These are phyloP conservation scores for Platismatia glauca DNA, from an alignment of 495 filamentous ascomycete species.

Conservation along the genomic window DNA sequence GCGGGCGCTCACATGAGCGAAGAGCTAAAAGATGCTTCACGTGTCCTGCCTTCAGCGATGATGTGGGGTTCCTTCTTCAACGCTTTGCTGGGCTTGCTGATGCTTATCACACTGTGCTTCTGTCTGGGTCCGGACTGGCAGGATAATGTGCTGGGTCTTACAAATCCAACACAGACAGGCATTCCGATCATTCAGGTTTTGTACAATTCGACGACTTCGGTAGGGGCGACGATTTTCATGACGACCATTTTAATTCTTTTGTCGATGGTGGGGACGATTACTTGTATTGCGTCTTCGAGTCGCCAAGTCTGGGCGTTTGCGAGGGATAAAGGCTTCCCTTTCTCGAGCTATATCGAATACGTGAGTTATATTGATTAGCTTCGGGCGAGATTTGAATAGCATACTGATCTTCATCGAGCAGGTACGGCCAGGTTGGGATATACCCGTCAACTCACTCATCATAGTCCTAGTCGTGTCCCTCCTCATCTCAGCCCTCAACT, in stretches of 20 bases:
- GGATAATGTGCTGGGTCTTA: conserved; percentile 26
- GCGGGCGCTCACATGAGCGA: not conserved
- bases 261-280: not conserved
- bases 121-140: conserved; percentile 35
- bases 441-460: conserved; percentile 42
- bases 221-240: not conserved
- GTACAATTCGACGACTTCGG: not conserved
- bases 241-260: not conserved
- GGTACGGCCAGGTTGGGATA: conserved; percentile 27
- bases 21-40: not conserved
- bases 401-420: too few species aligned
- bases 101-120: conserved; percentile 45
- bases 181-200: not conserved
- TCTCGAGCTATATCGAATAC: not conserved
- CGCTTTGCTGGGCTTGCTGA: conserved; percentile 41
- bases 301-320: not conserved
- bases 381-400: too few species aligned
- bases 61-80: conserved; percentile 42
- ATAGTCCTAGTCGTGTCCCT: conserved; percentile 38
- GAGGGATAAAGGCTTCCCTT: not conserved
- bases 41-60: not conserved
- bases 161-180: conserved; percentile 17
- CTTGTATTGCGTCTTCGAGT: not conserved
- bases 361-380: not conserved
- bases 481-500: conserved; percentile 45